Conservation (phyloP, 257 asterid species). For the Leonotis leonurus region DNA sequence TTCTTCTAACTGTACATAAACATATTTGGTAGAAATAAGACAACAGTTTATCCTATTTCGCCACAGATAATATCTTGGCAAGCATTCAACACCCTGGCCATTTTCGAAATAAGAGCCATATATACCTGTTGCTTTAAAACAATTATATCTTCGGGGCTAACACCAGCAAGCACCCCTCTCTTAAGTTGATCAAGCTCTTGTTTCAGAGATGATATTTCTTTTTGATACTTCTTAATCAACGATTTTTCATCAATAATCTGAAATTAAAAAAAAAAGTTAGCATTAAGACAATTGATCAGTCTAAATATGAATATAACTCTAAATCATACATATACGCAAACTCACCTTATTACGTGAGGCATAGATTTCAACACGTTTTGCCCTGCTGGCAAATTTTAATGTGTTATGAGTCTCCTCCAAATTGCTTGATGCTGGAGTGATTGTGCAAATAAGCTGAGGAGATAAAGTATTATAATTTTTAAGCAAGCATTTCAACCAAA, state of each 20-base stretch:
- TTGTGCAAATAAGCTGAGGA: conserved; percentile 83
- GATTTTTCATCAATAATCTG: conserved; percentile 98
- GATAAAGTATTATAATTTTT: not conserved
- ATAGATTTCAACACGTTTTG: conserved; percentile 87
- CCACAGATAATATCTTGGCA: conserved; percentile 5
- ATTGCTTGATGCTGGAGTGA: conserved; percentile 97
- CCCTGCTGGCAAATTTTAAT: conserved; percentile 96
- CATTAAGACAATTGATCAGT: not conserved
- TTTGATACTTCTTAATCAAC: conserved; percentile 92
- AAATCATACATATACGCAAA: conserved; percentile 10
- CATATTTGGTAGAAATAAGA: conserved; percentile 6
- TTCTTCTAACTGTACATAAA: conserved; percentile 64
- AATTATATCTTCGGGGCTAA: conserved; percentile 78
- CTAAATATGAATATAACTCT: conserved; percentile 8
- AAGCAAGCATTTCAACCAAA: conserved; percentile 3
- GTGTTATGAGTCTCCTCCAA: conserved; percentile 96
- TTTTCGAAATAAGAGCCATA: not conserved
- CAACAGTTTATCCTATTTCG: not conserved
- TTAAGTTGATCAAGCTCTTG: conserved; percentile 85
- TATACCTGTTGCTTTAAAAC: conserved; percentile 72
- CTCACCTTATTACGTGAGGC: conserved; percentile 94
- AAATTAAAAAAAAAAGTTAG: conserved; percentile 10
- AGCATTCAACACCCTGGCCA: not conserved
- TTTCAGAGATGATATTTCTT: conserved; percentile 78
- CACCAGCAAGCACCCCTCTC: conserved; percentile 75